Base-by-base conservation (phyloP, 495 filamentous ascomycete genomes). In the Cetradonia linearis region DNA sequence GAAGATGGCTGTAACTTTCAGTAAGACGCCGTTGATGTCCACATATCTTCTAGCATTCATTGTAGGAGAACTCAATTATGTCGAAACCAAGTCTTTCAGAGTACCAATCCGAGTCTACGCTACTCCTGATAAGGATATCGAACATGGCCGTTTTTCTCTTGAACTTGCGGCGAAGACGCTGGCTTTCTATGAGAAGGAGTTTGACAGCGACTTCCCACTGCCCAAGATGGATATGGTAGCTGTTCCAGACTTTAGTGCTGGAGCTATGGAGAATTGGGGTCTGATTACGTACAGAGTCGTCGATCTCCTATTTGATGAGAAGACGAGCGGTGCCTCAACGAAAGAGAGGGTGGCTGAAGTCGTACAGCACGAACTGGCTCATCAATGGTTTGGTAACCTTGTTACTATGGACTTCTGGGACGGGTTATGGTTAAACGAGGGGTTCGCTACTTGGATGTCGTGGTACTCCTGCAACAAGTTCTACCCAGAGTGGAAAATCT, bases 371-470 rank as follows among this genome's bases (percentile, higher is more conserved):
- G 75, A 98, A 69, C 76, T 98, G 49, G 93, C 93, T 33, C 93
- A 98, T 71, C 93, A 97, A 74, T 98, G 93, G 93, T 98, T 96
- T 68, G 93, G 93, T 34, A 96, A 98, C 69, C 81, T 96, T 20
- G 93, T 96, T 20, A 81, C 78, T 2, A 79, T 81, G 76, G 81
- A 85, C 65, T 87, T 83, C 81, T 96, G 93, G 93, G 91, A 86
- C 69, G 93, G 95, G 71, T 78, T 98, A 27, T 98, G 93, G 92
- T 80, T 97, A 14, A 94, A 94, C 62, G 92, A 97, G 71, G 92
- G 91, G 3, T 98, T 98, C 71, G 93, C 93, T 27, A 98, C 93
- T 5, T 96, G 92, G 93, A 89, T 95, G 54, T 46, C 42, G 16
- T 46, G 42, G 42, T 46, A 46, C 42, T 46, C 42, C 8, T 46